These are phyloP conservation scores for Cymbidium sinense DNA, from an alignment of 106 monocot genomes.

Conservation along the genomic window DNA sequence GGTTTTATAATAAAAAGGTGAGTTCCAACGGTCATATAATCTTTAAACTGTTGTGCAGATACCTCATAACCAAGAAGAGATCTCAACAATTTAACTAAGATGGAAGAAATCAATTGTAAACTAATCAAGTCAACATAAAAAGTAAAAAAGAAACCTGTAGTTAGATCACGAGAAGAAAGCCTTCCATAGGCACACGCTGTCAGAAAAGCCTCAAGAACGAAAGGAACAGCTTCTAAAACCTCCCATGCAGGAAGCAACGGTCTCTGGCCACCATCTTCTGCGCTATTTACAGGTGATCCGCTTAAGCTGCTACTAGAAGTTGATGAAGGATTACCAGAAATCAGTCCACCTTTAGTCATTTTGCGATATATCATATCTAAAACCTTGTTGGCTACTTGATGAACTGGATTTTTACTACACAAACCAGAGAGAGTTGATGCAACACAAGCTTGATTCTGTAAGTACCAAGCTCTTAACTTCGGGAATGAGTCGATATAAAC, in stretches of 20 bases:
- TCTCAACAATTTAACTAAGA: neutral
- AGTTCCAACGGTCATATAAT: no score
- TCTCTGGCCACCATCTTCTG: slow-evolving; percentile 42
- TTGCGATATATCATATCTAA: slow-evolving; percentile 74
- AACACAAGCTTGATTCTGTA: slow-evolving; percentile 88
- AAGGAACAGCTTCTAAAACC: slow-evolving; percentile 74
- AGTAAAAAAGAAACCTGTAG: slow-evolving; percentile 44
- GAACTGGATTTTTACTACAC: slow-evolving; percentile 51
- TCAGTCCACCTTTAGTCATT: slow-evolving; percentile 48
- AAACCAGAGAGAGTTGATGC: slow-evolving; percentile 74
- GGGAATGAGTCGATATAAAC: slow-evolving; percentile 86
- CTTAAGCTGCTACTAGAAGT: slow-evolving; percentile 44
- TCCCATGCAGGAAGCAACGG: slow-evolving; percentile 79
- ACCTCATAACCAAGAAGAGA: neutral
- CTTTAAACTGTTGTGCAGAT: neutral
- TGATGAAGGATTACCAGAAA: slow-evolving; percentile 33
- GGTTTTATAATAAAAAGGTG: neutral
- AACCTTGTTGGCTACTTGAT: slow-evolving; percentile 79
- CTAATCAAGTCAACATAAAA: neutral
- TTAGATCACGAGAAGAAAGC: slow-evolving; percentile 81
- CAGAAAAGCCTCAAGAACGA: slow-evolving; percentile 82
- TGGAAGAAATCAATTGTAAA: neutral
- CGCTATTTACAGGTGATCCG: slow-evolving; percentile 36
- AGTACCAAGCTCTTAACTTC: slow-evolving; percentile 73
- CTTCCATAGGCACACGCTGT: slow-evolving; percentile 77